These are phyloP conservation scores for Pyricularia grisea DNA, from an alignment of 2,329 filamentous ascomycete genomes.

Conservation along the genomic window DNA sequence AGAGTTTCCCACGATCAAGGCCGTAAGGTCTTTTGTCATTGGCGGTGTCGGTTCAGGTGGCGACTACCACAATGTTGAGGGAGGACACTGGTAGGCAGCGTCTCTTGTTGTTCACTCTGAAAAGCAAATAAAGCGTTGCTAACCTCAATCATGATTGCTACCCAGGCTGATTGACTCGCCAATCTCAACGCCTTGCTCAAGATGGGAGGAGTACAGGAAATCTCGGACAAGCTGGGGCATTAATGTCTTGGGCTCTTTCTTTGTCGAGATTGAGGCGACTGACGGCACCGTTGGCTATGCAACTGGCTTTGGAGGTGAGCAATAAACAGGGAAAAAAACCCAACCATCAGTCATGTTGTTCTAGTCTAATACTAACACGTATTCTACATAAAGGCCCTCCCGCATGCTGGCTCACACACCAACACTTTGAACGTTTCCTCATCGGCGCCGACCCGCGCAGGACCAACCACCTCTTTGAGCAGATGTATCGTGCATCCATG, in stretches of 20 bases:
- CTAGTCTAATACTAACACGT: not conserved
- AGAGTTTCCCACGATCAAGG: conserved; percentile 66
- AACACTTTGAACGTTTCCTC: conserved; percentile 89
- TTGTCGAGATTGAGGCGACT: conserved; percentile 77
- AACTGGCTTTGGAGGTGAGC: conserved; percentile 74
- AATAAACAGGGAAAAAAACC: too few species aligned
- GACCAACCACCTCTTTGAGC: conserved; percentile 86
- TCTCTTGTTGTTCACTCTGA: not conserved
- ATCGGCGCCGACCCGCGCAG: conserved; percentile 83
- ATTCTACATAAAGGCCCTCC: conserved; percentile 53
- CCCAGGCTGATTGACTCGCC: conserved; percentile 82
- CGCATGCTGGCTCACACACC: conserved; percentile 86
- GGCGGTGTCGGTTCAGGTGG: conserved; percentile 54
- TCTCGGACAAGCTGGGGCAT: conserved; percentile 92
- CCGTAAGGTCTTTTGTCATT: conserved; percentile 64
- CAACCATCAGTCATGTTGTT: too few species aligned
- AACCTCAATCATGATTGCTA: not conserved
- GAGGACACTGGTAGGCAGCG: conserved; percentile 51
- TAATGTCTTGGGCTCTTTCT: conserved; percentile 88
- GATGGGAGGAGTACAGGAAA: conserved; percentile 78
- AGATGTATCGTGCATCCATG: conserved; percentile 94
- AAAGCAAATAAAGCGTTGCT: not conserved
- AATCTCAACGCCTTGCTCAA: conserved; percentile 86
- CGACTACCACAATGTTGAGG: conserved; percentile 88
- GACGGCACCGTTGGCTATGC: conserved; percentile 93